Base-by-base conservation (phyloP, 345 rosid species). In the Populus simonii region DNA sequence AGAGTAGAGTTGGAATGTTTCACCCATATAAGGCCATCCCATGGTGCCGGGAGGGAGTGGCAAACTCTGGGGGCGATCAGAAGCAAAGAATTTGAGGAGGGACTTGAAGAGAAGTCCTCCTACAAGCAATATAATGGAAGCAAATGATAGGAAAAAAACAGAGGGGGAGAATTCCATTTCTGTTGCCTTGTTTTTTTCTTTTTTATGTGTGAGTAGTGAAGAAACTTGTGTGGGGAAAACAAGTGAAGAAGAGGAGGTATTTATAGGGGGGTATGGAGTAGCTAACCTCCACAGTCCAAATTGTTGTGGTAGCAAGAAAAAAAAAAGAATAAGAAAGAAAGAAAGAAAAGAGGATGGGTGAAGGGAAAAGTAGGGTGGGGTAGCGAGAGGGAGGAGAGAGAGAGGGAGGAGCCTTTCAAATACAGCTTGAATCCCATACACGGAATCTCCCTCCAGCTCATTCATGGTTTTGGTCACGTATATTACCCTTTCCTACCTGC, bases 1-100 rank as follows among this genome's bases (percentile, higher is more conserved):
- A 18, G 98, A 94, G 86, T 94, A 94, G 70, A 94, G 92, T 23
- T 94, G 92, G 43, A 92, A 89, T 16, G 98, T 94, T 69, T 94
- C 97, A 0, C 98, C 98, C 29, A 94, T 79, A 76, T 89, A 92
- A 62, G 98, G 97, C 89, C 89, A 94, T 41, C 98, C 98, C 81
- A 92, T 22, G 41, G 97, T 75, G 71, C 98, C 98, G 2, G 97
- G 98, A 6, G 98, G 98, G 35, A 94, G 94, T 49, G 94, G 93
- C 20, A 88, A 84, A 10, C 51, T 79, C 55, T 6, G 8, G 45
- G 7, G 61, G 38, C 31, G 67, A 47, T 18, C 77, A 5, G 83
- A 61, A 39, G 39, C 25, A 27, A 82, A 43, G 71, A 73, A 74
- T 3, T 87, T 87, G 74, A 76, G 70, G 53, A 89, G 47, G 59